Evolutionary conservation across 805 yeast species (phyloP), one percentile per base, ranked within the genome.

Genomic region (Nakazawaea ishiwadae): DNA sequence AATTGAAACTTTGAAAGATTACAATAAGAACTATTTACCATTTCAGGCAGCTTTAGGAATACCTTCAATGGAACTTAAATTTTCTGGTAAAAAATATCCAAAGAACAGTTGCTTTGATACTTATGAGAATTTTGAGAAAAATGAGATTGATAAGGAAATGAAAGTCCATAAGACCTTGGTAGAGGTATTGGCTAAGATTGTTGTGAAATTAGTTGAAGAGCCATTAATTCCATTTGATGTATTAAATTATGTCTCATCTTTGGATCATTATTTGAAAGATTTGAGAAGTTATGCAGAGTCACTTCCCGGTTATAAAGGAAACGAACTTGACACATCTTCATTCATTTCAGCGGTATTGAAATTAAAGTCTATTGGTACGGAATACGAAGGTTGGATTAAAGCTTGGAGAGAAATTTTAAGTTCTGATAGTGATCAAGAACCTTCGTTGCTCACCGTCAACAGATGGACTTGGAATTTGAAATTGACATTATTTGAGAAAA

Each of bases 401-500:
- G 76, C 81, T 6, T 90, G 96, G 96, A 56, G 60, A 17, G 73
- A 73, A 24, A 62, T 76, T 16, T 74, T 75, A 3, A 58, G 60
- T 11, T 68, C 70, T 24, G 73, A 69, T 37, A 65, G 72, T 4
- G 90, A 84, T 2, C 53, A 78, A 3, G 95, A 90, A 55, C 89
- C 95, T 1, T 76, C 88, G 1, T 56, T 83, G 42, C 63, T 86
- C 30, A 73, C 90, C 0, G 78, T 81, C 35, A 79, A 76, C 48
- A 69, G 98, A 52, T 77, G 86, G 82, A 77, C 77, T 43, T 84
- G 93, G 86, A 90, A 90, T 59, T 71, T 77, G n/a, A 77, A 77
- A 46, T 60, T 87, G 51, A 59, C 75, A 3, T 57, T 62, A 12
- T 66, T 85, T 44, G 82, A 80, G 47, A 73, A 73, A 47, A 58